phyloP scores from a whole-genome alignment of 202 grass and related monocot species.

The Zoysia matrella region DNA sequence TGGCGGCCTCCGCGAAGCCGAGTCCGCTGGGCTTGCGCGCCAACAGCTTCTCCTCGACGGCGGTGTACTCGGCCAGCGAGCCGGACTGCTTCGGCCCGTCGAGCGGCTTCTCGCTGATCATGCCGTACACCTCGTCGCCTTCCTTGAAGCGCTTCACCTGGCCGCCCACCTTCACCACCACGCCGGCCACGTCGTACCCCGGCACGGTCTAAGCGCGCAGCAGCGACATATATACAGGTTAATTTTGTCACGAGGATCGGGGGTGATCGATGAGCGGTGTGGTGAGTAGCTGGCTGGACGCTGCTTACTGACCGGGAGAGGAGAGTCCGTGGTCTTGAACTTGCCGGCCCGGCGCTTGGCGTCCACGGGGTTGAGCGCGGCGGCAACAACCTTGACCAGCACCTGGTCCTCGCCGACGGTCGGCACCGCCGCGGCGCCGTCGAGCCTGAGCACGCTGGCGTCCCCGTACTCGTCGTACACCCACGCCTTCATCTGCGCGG shows the following conservation, averaged over 20 bases:
- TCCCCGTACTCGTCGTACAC: constrained; percentile 84
- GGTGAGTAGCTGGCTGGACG: too few relatives aligned
- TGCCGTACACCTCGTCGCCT: constrained; percentile 93
- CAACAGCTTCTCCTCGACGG: constrained; percentile 89
- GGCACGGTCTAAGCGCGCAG: constrained; percentile 60
- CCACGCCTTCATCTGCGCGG: constrained; percentile 79
- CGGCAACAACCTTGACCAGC: constrained; percentile 71
- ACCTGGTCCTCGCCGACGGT: constrained; percentile 73
- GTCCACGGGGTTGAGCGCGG: constrained; percentile 88
- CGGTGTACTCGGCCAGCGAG: constrained; percentile 80
- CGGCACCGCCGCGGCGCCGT: constrained; percentile 65
- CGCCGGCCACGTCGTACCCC: constrained; percentile 85
- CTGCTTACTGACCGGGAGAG: constrained; percentile 57
- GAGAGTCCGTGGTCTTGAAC: constrained; percentile 90
- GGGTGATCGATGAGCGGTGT: too few relatives aligned
- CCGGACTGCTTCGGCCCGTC: constrained; percentile 84
- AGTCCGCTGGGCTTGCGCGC: constrained; percentile 72
- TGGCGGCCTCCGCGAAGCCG: constrained; percentile 73
- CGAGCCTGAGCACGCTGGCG: constrained; percentile 58
- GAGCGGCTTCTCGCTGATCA: constrained; percentile 87
- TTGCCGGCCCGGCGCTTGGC: constrained; percentile 83
- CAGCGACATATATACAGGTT: too few relatives aligned
- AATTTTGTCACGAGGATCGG: too few relatives aligned
- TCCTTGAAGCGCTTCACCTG: constrained; percentile 68
- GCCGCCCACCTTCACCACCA: constrained; percentile 80